Conservation (phyloP, 2,329 filamentous ascomycete species). For the Paecilomyces sp. region DNA sequence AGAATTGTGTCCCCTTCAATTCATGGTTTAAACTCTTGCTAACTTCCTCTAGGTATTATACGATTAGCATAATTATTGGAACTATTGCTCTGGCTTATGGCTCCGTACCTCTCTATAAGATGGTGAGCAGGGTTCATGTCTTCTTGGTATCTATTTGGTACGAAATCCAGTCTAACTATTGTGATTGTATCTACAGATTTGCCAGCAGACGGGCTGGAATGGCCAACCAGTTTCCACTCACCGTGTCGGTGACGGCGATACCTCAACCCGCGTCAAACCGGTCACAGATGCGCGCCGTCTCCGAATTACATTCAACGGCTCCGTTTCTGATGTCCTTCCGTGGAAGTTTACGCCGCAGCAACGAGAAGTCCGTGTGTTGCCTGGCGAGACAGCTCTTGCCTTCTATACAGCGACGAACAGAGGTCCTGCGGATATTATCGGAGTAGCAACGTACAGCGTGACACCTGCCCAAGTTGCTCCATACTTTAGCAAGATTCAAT, state of each 20-base stretch:
- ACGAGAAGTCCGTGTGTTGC: constrained; percentile 88
- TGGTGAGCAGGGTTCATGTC: constrained; percentile 36
- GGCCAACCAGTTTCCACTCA: constrained; percentile 83
- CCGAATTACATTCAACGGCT: constrained; percentile 91
- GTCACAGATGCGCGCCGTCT: constrained; percentile 76
- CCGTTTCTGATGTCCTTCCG: constrained; percentile 86
- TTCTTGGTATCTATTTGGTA: constrained; percentile 1
- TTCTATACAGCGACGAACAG: constrained; percentile 97
- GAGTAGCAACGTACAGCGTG: constrained; percentile 95
- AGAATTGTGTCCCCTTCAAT: constrained; percentile 9
- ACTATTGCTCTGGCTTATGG: constrained; percentile 59
- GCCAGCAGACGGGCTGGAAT: constrained; percentile 64
- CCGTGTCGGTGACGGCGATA: constrained; percentile 59
- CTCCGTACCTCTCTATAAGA: constrained; percentile 62
- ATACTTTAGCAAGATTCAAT: constrained; percentile 99
- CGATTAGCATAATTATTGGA: constrained; percentile 55
- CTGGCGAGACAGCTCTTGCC: constrained; percentile 91
- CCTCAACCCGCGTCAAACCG: constrained; percentile 69
- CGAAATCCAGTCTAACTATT: neutral
- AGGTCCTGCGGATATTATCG: constrained; percentile 87
- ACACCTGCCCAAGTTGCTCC: constrained; percentile 92
- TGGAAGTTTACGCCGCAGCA: constrained; percentile 98
- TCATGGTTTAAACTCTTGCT: constrained; percentile 1
- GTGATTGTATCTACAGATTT: constrained; percentile 30
- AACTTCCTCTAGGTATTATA: constrained; percentile 49